Evolutionary conservation across 495 filamentous ascomycete genomes (phyloP).

Genomic region (Penicillium bialowiezense): DNA sequence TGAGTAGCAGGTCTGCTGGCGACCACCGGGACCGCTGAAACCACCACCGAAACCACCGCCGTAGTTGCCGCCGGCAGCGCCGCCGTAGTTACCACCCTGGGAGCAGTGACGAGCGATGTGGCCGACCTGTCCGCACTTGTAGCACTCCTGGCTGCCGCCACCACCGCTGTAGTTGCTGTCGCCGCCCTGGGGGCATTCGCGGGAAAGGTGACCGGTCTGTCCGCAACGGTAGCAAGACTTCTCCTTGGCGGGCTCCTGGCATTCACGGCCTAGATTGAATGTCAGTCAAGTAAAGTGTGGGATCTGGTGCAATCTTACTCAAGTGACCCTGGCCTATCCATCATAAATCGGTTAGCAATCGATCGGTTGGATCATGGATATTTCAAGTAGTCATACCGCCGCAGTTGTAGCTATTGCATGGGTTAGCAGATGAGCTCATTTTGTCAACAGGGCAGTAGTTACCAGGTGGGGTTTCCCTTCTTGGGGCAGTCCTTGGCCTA

Average conservation of each 20-base stretch:
- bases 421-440: slow-evolving; percentile 26
- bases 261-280: slow-evolving; percentile 74
- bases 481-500: slow-evolving; percentile 93
- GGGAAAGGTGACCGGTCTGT: slow-evolving; percentile 83
- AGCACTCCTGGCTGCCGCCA: slow-evolving; percentile 80
- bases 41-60: slow-evolving; percentile 42
- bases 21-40: slow-evolving; percentile 1
- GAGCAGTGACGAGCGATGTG: slow-evolving; percentile 97
- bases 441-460: slow-evolving; percentile 27
- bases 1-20: slow-evolving; percentile 82
- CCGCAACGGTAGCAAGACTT: slow-evolving; percentile 96
- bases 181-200: slow-evolving; percentile 72
- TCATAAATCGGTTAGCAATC: neutral
- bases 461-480: slow-evolving; percentile 90
- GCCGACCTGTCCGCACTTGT: slow-evolving; percentile 97
- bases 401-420: slow-evolving; percentile 66
- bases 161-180: slow-evolving; percentile 47
- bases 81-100: slow-evolving; percentile 55
- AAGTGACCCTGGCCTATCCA: slow-evolving; percentile 76
- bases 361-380: slow-evolving; percentile 14
- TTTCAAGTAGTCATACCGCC: slow-evolving; percentile 52
- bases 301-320: slow-evolving; percentile 52
- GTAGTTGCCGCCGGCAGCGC: slow-evolving; percentile 48
- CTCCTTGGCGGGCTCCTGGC: slow-evolving; percentile 84
- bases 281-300: slow-evolving; percentile 12